Base-by-base conservation (phyloP, 139 green algal species). In the Chlamydomonas sp. region DNA sequence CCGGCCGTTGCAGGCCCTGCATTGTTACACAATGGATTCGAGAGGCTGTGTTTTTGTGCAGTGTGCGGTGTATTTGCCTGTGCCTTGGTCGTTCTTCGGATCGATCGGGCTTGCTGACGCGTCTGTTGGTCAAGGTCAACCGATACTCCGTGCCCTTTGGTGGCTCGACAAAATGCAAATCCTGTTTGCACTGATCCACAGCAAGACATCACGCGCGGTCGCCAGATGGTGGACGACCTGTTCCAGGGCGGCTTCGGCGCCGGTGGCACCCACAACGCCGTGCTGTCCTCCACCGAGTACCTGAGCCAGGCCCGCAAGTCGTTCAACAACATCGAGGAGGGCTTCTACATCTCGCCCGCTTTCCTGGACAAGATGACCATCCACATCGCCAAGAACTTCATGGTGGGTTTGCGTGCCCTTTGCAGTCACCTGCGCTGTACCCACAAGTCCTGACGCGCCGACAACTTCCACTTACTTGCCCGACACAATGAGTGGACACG, bases 341-440 rank as follows among this genome's bases (percentile, higher is more conserved):
- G 96, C 85, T 99, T 97, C 94, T 99, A 99, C 96, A 99, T 99
- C 93, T 97, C 97, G 59, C 96, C 96, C 17, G 88, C 96, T 60
- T 99, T 99, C 95, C 91, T 99, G 90, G 98, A 99, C 96, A 99
- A 99, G 92, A 93, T 98, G 89, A 94, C 94, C 77, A 96, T 99
- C 88, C 98, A 99, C 94, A 88, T 99, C 15, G 96, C 97, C 85
- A 99, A 99, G 96, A 99, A 99, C 97, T 98, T 98, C 95, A 95
- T 99, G 89, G 69, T 71, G 66, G 17, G 66, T 86, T 17, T 91
- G 85, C 4, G 62, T 91, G 58, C 67, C 64, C 20, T 63, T 67
- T 80, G 71, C 58, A 20, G 12, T 73, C 71, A 8, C 10, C 71
- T 68, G 63, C 10, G 63, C 31, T 49, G 31, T 49, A 49, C 31